Percentiles rank a stretch among this genome's conserved stretches.
Conservation (phyloP, 768 basidiomycete genomes). For the Russula dissimulans region DNA sequence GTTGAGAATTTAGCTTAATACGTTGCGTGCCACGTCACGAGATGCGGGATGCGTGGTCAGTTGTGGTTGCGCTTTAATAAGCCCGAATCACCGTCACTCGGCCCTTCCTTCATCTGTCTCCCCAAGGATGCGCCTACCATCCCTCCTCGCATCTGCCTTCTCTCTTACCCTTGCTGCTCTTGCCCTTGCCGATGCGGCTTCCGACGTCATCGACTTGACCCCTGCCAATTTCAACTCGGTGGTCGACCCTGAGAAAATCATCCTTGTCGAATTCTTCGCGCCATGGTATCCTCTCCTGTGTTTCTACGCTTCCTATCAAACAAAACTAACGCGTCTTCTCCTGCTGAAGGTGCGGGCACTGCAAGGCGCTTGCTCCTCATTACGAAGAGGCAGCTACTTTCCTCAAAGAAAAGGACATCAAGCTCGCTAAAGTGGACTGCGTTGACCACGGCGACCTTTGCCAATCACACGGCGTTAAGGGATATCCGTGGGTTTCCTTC, state of each 20-base stretch:
- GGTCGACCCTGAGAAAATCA: conserved; percentile 58
- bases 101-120: conserved; percentile 13
- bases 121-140: conserved; percentile 57
- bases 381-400: conserved; percentile 91
- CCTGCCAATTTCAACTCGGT: conserved; percentile 55
- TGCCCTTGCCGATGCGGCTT: conserved; percentile 45
- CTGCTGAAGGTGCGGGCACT: conserved; percentile 76
- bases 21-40: conserved; percentile 1
- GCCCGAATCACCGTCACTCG: not conserved
- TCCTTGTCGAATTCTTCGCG: conserved; percentile 93
- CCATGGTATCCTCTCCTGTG: conserved; percentile 48
- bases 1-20: not conserved
- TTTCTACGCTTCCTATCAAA: not conserved
- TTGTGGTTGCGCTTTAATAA: not conserved
- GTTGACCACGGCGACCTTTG: conserved; percentile 91
- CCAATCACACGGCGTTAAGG: conserved; percentile 76
- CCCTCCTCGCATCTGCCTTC: conserved; percentile 39
- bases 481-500: conserved; percentile 71
- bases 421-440: conserved; percentile 94
- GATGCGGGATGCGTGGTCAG: no score
- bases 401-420: conserved; percentile 84
- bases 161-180: conserved; percentile 45
- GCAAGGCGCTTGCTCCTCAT: conserved; percentile 89
- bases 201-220: conserved; percentile 78
- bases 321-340: not conserved